These are phyloP conservation scores for Alternaria ethzedia DNA, from an alignment of 2,329 filamentous ascomycete species.

Conservation along the genomic window DNA sequence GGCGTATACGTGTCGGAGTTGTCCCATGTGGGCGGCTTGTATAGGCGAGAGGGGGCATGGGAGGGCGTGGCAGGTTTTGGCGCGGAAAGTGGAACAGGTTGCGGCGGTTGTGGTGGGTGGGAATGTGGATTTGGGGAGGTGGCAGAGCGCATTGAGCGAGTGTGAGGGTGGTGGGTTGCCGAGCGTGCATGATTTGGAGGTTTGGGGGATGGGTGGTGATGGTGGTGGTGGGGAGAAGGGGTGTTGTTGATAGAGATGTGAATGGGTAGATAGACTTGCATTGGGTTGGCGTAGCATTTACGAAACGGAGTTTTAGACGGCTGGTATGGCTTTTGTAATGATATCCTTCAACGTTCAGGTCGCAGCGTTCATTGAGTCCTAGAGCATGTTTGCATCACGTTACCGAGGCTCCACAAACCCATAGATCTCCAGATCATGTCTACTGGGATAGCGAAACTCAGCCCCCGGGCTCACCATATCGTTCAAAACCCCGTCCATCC, in stretches of 20 bases:
- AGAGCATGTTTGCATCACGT: background rate
- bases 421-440: no score
- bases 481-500: background rate
- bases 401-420: no score
- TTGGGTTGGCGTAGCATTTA: background rate
- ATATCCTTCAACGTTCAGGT: background rate
- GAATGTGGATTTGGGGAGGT: conserved; percentile 20
- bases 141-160: conserved; percentile 18
- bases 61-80: conserved; percentile 26
- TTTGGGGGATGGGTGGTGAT: conserved; percentile 8
- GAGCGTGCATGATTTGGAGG: conserved; percentile 22
- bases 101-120: conserved; percentile 17
- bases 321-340: background rate
- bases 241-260: background rate
- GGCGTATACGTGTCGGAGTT: conserved; percentile 19
- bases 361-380: background rate
- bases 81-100: conserved; percentile 23
- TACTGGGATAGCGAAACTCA: background rate
- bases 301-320: background rate
- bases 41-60: conserved; percentile 18
- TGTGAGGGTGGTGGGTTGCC: conserved; percentile 13
- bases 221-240: background rate
- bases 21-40: conserved; percentile 12
- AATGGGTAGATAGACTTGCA: background rate
- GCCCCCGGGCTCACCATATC: background rate